A percentile compares a stretch with the other conserved stretches of the same genome.
These are phyloP conservation scores for Nemania sp. DNA, from an alignment of 2,329 filamentous ascomycete genomes.

Conservation along the genomic window DNA sequence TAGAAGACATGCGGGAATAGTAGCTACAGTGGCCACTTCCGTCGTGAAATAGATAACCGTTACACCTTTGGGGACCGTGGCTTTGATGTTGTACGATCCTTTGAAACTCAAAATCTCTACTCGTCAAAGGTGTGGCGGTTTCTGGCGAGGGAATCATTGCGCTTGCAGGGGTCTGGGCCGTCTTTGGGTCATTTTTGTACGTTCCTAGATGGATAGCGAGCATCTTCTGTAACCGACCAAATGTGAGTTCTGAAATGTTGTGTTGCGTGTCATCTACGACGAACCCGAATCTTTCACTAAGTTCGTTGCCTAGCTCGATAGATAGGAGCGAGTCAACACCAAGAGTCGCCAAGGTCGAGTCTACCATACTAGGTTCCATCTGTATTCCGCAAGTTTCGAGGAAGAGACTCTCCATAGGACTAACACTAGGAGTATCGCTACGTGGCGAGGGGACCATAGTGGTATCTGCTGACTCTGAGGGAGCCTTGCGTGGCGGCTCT, in stretches of 20 bases:
- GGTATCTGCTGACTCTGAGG: not conserved
- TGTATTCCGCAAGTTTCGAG: slow-evolving; percentile 32
- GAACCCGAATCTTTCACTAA: slow-evolving; percentile 30
- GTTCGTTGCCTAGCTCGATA: slow-evolving; percentile 31
- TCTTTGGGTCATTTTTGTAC: too few relatives aligned
- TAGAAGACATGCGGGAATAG: slow-evolving; percentile 15
- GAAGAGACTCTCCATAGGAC: slow-evolving; percentile 25
- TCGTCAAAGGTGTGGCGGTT: not conserved
- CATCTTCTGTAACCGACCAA: slow-evolving; percentile 5
- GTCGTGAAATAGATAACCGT: slow-evolving; percentile 22
- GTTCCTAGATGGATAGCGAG: not conserved
- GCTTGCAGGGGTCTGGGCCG: not conserved
- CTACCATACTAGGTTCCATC: slow-evolving; percentile 21
- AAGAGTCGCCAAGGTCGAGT: slow-evolving; percentile 21
- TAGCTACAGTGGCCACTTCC: slow-evolving; percentile 23
- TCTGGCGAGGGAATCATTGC: not conserved
- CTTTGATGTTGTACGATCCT: slow-evolving; percentile 8
- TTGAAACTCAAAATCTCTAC: not conserved
- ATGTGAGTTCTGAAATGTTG: slow-evolving; percentile 21
- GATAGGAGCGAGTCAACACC: slow-evolving; percentile 36
- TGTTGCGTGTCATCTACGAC: slow-evolving; percentile 22
- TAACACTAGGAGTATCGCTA: not conserved
- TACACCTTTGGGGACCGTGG: not conserved
- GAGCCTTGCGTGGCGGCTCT: not conserved
- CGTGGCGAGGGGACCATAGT: not conserved